Evolutionary conservation across 2,329 filamentous ascomycete genomes (phyloP), one percentile per base, ranked within the genome.

Genomic region (Diaporthe ampelina): DNA sequence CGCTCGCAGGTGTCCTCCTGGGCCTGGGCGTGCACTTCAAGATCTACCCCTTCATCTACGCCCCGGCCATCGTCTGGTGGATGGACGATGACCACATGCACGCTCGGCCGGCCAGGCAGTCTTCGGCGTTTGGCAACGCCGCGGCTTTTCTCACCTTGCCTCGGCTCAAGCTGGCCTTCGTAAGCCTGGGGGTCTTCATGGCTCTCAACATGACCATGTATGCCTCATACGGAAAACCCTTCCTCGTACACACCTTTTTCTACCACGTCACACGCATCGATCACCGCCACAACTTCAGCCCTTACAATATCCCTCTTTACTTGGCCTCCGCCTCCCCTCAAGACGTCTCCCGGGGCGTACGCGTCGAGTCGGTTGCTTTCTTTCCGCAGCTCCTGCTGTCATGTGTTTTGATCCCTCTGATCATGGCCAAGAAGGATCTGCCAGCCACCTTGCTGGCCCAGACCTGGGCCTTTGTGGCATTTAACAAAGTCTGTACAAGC

Each of bases 401-500:
- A 0, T 92, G 94, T 17, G 78, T 97, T 15, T 86, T 94, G 7
- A 92, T 98, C 57, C 82, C 82, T 0, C 81, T 98, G 2, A 87
- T 89, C 1, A 85, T 98, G 26, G 94, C 94, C 21, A 97, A 96
- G 82, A 93, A 91, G 78, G 92, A 97, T 79, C 88, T 99, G 0
- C 89, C 95, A 0, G 90, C 92, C 0, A 93, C 94, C 7, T 95
- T 98, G 94, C 90, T 98, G 76, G 95, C 94, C 5, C 97, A 99
- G 84, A 98, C 97, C 0, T 98, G 98, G 84, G 94, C 96, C 0
- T 99, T 99, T 83, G 97, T 98, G 5, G 93, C 95, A 0, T 98
- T 98, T 79, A 99, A 99, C 86, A 99, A 99, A 86, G 97, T 99
- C 76, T 98, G 96, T 88, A 99, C 97, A 4, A 98, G 95, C 80